Evolutionary conservation across 179 eudicot species (phyloP).

Genomic region (Drosera spatulata): DNA sequence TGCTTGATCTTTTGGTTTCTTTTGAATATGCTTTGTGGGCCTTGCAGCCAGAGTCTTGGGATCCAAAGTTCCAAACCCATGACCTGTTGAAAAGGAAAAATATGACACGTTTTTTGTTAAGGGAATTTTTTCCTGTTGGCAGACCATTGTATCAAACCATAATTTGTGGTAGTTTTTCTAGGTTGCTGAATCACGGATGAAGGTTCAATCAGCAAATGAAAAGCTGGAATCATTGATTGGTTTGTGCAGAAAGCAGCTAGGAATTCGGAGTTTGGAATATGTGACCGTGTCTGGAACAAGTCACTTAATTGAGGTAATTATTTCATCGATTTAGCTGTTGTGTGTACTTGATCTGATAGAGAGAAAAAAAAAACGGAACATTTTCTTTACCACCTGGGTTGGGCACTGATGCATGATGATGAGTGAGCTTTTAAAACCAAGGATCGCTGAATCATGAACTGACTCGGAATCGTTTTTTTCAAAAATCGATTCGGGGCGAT

Average conservation of each 20-base stretch:
- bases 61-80: too few relatives aligned
- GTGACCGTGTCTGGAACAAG: slow-evolving; percentile 62
- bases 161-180: slow-evolving; percentile 1
- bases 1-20: not conserved
- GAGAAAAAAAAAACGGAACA: too few relatives aligned
- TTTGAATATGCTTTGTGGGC: not conserved
- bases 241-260: slow-evolving; percentile 62
- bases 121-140: not conserved
- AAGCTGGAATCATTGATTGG: slow-evolving; percentile 49
- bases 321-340: not conserved
- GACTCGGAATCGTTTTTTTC: too few relatives aligned
- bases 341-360: not conserved
- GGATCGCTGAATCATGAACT: too few relatives aligned
- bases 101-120: not conserved
- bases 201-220: slow-evolving; percentile 49
- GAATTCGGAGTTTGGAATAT: slow-evolving; percentile 51
- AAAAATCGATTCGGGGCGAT: too few relatives aligned
- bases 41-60: too few relatives aligned
- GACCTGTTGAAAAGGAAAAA: too few relatives aligned
- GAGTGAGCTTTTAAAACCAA: too few relatives aligned
- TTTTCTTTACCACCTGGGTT: too few relatives aligned
- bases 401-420: too few relatives aligned
- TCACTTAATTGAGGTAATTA: slow-evolving; percentile 80
- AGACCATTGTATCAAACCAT: not conserved
- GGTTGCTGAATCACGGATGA: slow-evolving; percentile 48